A percentile compares a stretch with the other conserved stretches of the same genome.
These are phyloP conservation scores for Lycium ferocissimum DNA, from an alignment of 257 asterid species.

Conservation along the genomic window DNA sequence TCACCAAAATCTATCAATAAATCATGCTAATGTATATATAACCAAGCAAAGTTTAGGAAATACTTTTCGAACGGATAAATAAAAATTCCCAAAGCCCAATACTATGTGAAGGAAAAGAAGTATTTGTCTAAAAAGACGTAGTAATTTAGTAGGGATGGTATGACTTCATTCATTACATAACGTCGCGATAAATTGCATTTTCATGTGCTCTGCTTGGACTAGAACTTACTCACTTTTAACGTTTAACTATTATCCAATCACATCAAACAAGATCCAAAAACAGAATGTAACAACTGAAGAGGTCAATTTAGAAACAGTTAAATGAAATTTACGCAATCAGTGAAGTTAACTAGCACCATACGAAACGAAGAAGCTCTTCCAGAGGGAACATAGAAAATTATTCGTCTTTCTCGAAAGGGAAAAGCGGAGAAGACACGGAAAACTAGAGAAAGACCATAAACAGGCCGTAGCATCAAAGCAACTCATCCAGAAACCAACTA, in stretches of 20 bases:
- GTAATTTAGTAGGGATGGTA: background rate
- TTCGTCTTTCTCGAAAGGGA: background rate
- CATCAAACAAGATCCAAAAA: background rate
- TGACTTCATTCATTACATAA: background rate
- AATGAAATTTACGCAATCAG: background rate
- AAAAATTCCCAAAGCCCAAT: background rate
- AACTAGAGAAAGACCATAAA: constrained; percentile 17
- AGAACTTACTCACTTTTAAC: background rate
- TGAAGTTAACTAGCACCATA: background rate
- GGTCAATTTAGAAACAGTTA: background rate
- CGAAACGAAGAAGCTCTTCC: background rate
- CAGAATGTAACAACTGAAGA: background rate
- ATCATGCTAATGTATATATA: background rate
- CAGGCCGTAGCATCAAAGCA: constrained; percentile 33
- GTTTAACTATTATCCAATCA: background rate
- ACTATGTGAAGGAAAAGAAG: background rate
- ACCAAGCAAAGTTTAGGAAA: background rate
- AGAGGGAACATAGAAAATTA: background rate
- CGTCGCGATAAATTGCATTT: background rate
- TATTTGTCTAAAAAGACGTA: background rate
- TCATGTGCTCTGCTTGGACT: background rate
- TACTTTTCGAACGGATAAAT: background rate
- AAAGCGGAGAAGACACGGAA: background rate
- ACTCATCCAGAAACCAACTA: constrained; percentile 36
- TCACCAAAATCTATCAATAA: background rate